Conservation (phyloP, 1,139 yeast genomes). For the Geotrichum candidum region DNA sequence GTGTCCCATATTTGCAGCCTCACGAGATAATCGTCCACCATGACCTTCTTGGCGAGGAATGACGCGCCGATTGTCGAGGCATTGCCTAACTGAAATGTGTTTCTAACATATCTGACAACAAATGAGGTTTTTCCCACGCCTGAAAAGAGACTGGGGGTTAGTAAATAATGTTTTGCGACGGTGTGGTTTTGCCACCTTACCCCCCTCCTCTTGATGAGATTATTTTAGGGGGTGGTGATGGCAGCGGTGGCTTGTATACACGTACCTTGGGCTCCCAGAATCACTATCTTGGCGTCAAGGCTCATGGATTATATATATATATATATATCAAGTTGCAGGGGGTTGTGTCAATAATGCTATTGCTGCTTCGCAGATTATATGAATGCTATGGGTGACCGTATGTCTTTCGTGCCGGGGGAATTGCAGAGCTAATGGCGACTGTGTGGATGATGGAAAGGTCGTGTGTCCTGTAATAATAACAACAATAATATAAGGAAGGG, state of each 20-base stretch:
- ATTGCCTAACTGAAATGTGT: slow-evolving; percentile 86
- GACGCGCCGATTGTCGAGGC: slow-evolving; percentile 96
- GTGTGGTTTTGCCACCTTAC: slow-evolving; percentile 5
- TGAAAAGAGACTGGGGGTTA: slow-evolving; percentile 28
- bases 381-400: background rate
- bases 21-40: slow-evolving; percentile 75
- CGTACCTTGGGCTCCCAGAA: slow-evolving; percentile 36
- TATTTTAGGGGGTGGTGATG: background rate
- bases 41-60: slow-evolving; percentile 81
- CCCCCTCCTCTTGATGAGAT: background rate
- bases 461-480: background rate
- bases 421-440: background rate
- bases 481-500: background rate
- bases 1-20: slow-evolving; percentile 94
- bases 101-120: slow-evolving; percentile 80
- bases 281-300: slow-evolving; percentile 37
- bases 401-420: background rate
- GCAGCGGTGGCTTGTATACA: background rate
- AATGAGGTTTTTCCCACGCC: slow-evolving; percentile 92
- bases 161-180: background rate
- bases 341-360: background rate
- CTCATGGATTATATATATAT: slow-evolving; percentile 25
- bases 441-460: background rate
- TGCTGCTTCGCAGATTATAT: background rate
- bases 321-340: background rate